A percentile compares a stretch with the other conserved stretches of the same genome.
phyloP scores from a whole-genome alignment of 1,139 yeast genomes.

The Saccharomyces hybrid region DNA sequence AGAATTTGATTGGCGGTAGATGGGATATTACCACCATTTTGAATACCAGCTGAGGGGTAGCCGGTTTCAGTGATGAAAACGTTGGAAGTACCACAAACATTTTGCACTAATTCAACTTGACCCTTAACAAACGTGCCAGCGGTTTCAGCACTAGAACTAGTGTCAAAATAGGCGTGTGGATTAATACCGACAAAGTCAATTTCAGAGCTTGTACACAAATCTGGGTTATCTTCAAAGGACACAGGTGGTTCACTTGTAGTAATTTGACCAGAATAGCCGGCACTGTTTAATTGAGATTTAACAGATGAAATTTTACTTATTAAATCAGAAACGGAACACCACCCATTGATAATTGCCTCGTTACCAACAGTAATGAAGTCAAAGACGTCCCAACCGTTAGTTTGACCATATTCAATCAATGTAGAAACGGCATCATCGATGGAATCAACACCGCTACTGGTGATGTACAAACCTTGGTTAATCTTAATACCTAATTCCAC shows the following conservation, averaged over 20 bases:
- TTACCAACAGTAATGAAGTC: slow-evolving; percentile 76
- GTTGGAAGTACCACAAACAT: slow-evolving; percentile 43
- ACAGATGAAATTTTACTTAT: slow-evolving; percentile 57
- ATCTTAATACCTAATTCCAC: slow-evolving; percentile 56
- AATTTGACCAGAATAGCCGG: slow-evolving; percentile 72
- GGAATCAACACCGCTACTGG: slow-evolving; percentile 54
- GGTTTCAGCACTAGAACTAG: slow-evolving; percentile 48
- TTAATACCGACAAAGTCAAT: slow-evolving; percentile 79
- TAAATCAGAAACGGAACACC: slow-evolving; percentile 50
- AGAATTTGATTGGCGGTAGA: slow-evolving; percentile 56
- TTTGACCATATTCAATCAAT: slow-evolving; percentile 45
- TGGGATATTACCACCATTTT: slow-evolving; percentile 71
- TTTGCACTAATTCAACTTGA: slow-evolving; percentile 49
- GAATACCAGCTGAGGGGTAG: slow-evolving; percentile 68
- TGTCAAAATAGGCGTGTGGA: slow-evolving; percentile 79
- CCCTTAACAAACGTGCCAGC: slow-evolving; percentile 66
- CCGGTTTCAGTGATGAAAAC: slow-evolving; percentile 78
- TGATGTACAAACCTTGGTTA: slow-evolving; percentile 85
- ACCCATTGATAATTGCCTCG: slow-evolving; percentile 69
- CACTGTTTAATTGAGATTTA: slow-evolving; percentile 46
- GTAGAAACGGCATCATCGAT: slow-evolving; percentile 53
- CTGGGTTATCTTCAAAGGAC: slow-evolving; percentile 54
- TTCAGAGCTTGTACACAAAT: slow-evolving; percentile 57
- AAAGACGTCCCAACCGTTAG: slow-evolving; percentile 59
- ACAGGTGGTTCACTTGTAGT: slow-evolving; percentile 88